A percentile compares a stretch with the other conserved stretches of the same genome.
Conservation (phyloP, 169 alveolate genomes). For the Cryptosporidium xiaoi region DNA sequence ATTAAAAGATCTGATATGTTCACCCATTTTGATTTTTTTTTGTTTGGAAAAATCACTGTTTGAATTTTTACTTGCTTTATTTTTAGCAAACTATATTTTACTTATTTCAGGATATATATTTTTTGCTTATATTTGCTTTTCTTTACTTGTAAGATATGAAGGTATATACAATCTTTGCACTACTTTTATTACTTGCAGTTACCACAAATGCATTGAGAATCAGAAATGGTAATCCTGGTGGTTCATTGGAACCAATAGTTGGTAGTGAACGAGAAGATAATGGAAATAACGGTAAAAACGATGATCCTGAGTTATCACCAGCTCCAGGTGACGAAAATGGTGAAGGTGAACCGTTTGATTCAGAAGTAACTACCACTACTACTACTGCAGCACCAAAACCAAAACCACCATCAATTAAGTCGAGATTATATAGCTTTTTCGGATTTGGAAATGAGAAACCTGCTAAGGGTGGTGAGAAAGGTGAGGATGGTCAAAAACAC, state of each 20-base stretch:
- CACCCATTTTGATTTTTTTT: not conserved
- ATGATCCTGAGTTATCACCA: too few species aligned
- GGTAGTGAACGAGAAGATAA: not conserved
- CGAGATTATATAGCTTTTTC: not conserved
- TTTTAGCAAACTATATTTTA: too few species aligned
- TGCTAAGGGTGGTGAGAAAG: not conserved
- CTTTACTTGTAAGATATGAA: conserved; percentile 1
- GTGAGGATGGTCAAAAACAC: too few species aligned
- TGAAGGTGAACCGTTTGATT: not conserved
- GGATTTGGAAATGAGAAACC: not conserved
- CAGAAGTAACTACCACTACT: not conserved
- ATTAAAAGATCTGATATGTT: not conserved
- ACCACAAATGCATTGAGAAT: conserved; percentile 48
- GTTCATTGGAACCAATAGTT: not conserved
- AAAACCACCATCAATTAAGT: conserved; percentile 14
- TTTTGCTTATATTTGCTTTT: not conserved
- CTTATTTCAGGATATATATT: not conserved
- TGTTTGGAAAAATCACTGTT: not conserved
- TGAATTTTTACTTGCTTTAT: too few species aligned
- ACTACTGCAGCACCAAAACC: not conserved
- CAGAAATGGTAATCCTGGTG: conserved; percentile 7
- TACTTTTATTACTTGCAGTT: conserved; percentile 5
- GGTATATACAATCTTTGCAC: not conserved
- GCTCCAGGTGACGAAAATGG: not conserved
- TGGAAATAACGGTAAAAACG: not conserved